Evolutionary conservation across 768 basidiomycete genomes (phyloP), one percentile per base, ranked within the genome.

Genomic region (Suillus plorans): DNA sequence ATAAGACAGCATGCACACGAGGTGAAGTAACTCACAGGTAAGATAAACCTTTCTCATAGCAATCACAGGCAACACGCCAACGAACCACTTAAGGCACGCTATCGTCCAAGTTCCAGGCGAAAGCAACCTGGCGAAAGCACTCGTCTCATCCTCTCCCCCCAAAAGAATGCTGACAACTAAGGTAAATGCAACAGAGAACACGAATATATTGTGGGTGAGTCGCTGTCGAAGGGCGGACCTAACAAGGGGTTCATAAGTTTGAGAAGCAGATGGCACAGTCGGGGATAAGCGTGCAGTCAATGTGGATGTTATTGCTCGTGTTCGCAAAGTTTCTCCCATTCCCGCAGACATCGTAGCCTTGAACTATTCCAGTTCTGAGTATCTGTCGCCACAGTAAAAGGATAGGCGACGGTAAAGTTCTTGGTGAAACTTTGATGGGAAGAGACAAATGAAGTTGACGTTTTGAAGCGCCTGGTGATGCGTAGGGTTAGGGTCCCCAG

Each of bases 211-310:
- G 67, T 81, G 79, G 28, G 83, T 76, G 8, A 91, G 83, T 47
- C 90, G 85, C 69, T 86, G 85, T 60, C 80, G 83, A 55, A 92
- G 81, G 6, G 88, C 80, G 3, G 82, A 75, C 70, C 88, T 90
- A 2, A 87, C 84, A 53, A 86, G 82, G 10, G 89, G 89, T 67
- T 90, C 88, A 71, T 87, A 92, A 1, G 80, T 76, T 67, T 86
- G 82, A 6, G 82, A 76, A 2, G 90, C 74, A 0, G 87, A 80
- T 0, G 89, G 88, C 6, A 91, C 76, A 1, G 82, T 77, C 0
- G 86, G 85, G 2, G 87, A 76, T 0, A 86, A 76, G 59, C 84
- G 84, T n/a, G 81, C 69, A 1, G 68, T 68, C 37, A 73, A 68
- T 22, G 68, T 72, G 1, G 76, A 75, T 28, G 74, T 67, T 49